phyloP scores from a whole-genome alignment of 768 basidiomycete species.

The Suillus subluteus region DNA sequence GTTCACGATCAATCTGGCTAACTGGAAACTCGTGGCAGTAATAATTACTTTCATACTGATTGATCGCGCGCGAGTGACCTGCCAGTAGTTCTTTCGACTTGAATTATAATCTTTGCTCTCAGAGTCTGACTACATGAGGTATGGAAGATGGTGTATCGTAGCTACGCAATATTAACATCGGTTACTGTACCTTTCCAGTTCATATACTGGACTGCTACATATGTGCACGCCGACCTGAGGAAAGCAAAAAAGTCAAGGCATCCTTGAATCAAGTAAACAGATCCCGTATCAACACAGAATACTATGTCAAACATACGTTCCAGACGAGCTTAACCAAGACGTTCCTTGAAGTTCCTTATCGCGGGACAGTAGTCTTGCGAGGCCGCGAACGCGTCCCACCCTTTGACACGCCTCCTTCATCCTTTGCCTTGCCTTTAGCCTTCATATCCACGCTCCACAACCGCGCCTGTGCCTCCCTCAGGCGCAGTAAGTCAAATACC shows the following conservation, averaged over 20 bases:
- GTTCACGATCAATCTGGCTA: neutral
- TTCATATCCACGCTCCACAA: slow-evolving; percentile 38
- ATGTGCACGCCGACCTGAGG: neutral
- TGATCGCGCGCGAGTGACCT: neutral
- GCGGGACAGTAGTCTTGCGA: slow-evolving; percentile 25
- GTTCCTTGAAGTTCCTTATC: slow-evolving; percentile 6
- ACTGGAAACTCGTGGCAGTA: neutral
- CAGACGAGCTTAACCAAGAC: neutral
- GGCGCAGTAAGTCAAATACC: slow-evolving; percentile 62
- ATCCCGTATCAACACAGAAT: neutral
- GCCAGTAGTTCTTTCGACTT: neutral
- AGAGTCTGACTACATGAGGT: neutral
- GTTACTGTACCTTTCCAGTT: neutral
- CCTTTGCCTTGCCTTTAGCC: slow-evolving; percentile 27
- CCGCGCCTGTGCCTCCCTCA: slow-evolving; percentile 42
- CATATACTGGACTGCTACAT: neutral
- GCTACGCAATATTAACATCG: neutral
- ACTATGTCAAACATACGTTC: neutral
- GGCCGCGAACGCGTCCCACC: slow-evolving; percentile 37
- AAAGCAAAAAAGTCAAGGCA: neutral
- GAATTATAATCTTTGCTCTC: neutral
- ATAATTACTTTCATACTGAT: neutral
- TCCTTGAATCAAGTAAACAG: neutral
- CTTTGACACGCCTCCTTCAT: slow-evolving; percentile 19
- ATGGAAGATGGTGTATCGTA: neutral